Base-by-base conservation (phyloP, 129 eudicot species). In the Artemisia tridentata region DNA sequence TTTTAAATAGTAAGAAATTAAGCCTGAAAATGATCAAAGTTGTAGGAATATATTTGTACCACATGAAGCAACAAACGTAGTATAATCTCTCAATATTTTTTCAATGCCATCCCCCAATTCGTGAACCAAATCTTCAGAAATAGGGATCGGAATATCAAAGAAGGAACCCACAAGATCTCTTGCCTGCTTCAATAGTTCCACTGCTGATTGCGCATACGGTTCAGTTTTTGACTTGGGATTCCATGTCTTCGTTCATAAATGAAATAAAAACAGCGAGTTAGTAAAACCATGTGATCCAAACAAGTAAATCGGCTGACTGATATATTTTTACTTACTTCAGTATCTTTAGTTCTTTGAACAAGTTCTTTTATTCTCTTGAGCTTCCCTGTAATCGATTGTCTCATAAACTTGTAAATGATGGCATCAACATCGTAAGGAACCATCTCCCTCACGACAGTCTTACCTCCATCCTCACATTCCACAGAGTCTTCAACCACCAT, bases 181-280 rank as follows among this genome's bases (percentile, higher is more conserved):
- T 25, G 82, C 79, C 68, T 75, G 85, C 70, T 65, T 85, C 72
- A 93, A 61, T 56, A 93, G 84, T 47, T 93, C 99, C 3, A 74
- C 88, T 0, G 89, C 92, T 11, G 99, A 90, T 67, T 87, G 88
- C 25, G 99, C 88, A 11, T 90, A 90, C 1, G 99, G 99, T 80
- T 93, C 97, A 1, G 73, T 79, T 80, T 93, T 93, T 5, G 99
- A 93, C 79, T 86, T 93, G 5, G 99, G 99, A 70, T 93, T 89
- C 99, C 99, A 93, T 45, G 99, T 87, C 99, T 93, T 48, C 23
- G 66, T 53, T 19, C 41, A 21, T 14, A 72, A 15, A 53, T 29
- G 14, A 1, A 13, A 58, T 11, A 0, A 27, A 57, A 11, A 21
- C 38, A 54, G 45, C 10, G 38, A 63, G 50, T 65, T 72, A 21